Percentiles rank a stretch among this genome's conserved stretches.
phyloP scores from a whole-genome alignment of 2,329 filamentous ascomycete species.

The Sarocladium oryzae region DNA sequence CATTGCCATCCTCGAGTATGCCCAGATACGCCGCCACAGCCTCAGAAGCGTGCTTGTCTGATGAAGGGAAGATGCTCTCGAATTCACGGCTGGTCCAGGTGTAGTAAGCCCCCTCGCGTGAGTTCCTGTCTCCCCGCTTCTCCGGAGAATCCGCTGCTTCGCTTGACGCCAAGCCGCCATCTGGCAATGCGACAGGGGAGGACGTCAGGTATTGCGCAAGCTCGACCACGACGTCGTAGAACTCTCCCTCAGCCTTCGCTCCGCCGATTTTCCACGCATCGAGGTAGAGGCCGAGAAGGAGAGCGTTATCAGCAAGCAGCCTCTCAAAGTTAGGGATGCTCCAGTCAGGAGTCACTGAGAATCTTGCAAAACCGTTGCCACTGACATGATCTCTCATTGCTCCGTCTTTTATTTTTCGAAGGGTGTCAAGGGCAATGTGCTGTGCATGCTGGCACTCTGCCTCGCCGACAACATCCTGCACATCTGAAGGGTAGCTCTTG shows the following conservation, averaged over 20 bases:
- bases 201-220: constrained; percentile 80
- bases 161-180: constrained; percentile 77
- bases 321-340: constrained; percentile 95
- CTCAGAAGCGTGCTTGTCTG: constrained; percentile 53
- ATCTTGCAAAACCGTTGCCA: constrained; percentile 55
- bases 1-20: constrained; percentile 77
- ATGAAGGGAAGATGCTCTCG: constrained; percentile 56
- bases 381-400: constrained; percentile 51
- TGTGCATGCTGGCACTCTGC: constrained; percentile 67
- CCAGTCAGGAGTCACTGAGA: constrained; percentile 90
- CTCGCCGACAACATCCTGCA: constrained; percentile 81
- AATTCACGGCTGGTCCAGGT: constrained; percentile 90
- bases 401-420: constrained; percentile 62
- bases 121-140: constrained; percentile 67
- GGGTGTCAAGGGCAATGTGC: constrained; percentile 72
- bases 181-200: constrained; percentile 56
- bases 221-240: constrained; percentile 73
- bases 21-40: constrained; percentile 81
- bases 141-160: constrained; percentile 86
- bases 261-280: constrained; percentile 68
- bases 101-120: constrained; percentile 89
- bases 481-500: constrained; percentile 61
- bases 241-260: constrained; percentile 54
- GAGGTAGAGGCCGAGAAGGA: constrained; percentile 75
- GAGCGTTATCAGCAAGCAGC: constrained; percentile 87